Evolutionary conservation across 2,329 filamentous ascomycete species (phyloP).

Genomic region (Cryphonectria radicalis): DNA sequence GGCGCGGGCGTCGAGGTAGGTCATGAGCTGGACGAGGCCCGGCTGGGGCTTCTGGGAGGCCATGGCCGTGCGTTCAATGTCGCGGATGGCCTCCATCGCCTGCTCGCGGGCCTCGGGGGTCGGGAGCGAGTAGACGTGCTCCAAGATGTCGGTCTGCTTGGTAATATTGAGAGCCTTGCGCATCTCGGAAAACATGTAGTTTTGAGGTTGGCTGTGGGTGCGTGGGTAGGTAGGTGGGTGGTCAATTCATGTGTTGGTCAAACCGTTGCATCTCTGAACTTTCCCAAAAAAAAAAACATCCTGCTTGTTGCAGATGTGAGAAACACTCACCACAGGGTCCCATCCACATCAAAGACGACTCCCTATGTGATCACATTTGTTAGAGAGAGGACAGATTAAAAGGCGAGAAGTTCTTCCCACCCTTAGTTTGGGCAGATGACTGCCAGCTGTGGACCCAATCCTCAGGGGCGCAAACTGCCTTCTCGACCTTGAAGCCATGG

Average conservation of each 20-base stretch:
- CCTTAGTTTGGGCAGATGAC: conserved; percentile 48
- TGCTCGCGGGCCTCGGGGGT: conserved; percentile 57
- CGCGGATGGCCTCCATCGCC: conserved; percentile 75
- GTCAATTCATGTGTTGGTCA: neutral
- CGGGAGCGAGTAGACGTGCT: conserved; percentile 80
- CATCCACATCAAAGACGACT: conserved; percentile 90
- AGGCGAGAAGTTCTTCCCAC: conserved; percentile 8
- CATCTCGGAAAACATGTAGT: conserved; percentile 96
- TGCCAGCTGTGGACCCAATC: conserved; percentile 38
- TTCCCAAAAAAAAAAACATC: neutral
- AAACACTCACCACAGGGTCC: conserved; percentile 79
- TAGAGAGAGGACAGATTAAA: conserved; percentile 8
- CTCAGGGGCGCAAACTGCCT: conserved; percentile 63
- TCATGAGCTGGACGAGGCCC: conserved; percentile 78
- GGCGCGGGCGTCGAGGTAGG: conserved; percentile 70
- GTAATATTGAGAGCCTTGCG: conserved; percentile 72
- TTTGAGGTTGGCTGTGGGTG: conserved; percentile 75
- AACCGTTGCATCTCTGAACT: neutral
- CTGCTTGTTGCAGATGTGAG: neutral
- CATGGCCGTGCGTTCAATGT: conserved; percentile 85
- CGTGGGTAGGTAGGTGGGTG: too few species aligned
- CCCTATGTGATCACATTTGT: conserved; percentile 44
- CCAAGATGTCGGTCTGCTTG: conserved; percentile 79
- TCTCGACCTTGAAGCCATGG: conserved; percentile 46
- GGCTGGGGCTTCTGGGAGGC: conserved; percentile 77